phyloP scores from a whole-genome alignment of 2,329 filamentous ascomycete species.

The Aaosphaeria arxii region DNA sequence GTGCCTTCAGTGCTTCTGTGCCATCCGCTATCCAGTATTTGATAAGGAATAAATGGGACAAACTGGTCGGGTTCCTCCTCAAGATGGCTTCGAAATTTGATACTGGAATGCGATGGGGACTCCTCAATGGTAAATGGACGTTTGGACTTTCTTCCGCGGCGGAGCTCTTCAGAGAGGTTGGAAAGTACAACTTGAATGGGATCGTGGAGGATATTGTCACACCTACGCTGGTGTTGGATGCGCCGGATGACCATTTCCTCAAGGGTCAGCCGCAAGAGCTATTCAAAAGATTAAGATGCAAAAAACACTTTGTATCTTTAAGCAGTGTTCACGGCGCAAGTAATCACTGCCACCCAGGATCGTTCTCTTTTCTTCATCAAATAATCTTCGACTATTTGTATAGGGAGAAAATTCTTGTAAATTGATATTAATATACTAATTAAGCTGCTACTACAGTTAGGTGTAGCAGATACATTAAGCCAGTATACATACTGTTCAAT shows the following conservation, averaged over 20 bases:
- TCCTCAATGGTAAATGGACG: conserved; percentile 8
- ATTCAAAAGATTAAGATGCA: no score
- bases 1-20: not conserved
- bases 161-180: conserved; percentile 1
- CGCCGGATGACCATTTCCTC: not conserved
- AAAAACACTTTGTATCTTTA: no score
- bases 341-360: no score
- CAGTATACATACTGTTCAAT: no score
- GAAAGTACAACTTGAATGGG: not conserved
- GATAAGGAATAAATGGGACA: conserved; percentile 1
- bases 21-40: not conserved
- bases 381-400: no score
- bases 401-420: no score
- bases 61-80: conserved; percentile 2
- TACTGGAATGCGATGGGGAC: conserved; percentile 1
- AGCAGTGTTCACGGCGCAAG: no score
- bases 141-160: conserved; percentile 6
- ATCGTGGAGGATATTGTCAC: conserved; percentile 4
- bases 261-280: not conserved
- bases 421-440: no score
- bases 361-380: no score
- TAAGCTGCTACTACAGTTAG: no score
- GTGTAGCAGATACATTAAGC: no score
- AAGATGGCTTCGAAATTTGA: not conserved
- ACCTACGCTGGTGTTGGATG: conserved; percentile 4